Evolutionary conservation across 768 basidiomycete species (phyloP), one percentile per base, ranked within the genome.

Genomic region (Lyophyllum decastes): DNA sequence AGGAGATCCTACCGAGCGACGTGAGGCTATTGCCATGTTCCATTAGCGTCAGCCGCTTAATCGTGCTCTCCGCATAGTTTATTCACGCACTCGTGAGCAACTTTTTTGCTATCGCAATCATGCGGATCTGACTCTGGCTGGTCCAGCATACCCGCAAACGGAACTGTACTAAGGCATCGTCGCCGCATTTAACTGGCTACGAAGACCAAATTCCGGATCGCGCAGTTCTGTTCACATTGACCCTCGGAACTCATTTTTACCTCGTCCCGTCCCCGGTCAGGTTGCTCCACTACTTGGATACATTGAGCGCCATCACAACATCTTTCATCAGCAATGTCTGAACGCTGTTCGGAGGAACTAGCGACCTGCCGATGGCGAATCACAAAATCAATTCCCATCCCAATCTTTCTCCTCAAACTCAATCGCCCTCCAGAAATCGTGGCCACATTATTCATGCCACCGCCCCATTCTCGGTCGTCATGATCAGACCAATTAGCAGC

Each of bases 1-100:
- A 7, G 61, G 57, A 17, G 64, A 68, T 38, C 63, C 61, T 0
- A 60, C 61, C 22, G 49, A 66, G 50, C 33, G 45, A 38, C 49
- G 59, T 58, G 57, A 60, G 57, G 24, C 54, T 7, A 43, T 52
- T 11, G 40, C n/a, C n/a, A 44, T 30, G 34, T 45, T 57, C 19
- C 22, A 26, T 21, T 21, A 30, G 21, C 22, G n/a, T 26, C 26
- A 30, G 4, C 55, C 21, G 21, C 21, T 24, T 49, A 17, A 30
- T n/a, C 17, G 9, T 46, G 24, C 34, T 45, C 21, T 27, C 44
- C 19, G 14, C 24, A 24, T 43, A 60, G 58, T 47, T 17, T 54
- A 53, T 19, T 17, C 52, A 0, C 49, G 40, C 22, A 61, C 57
- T 9, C 35, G 60, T 61, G 57, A 61, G 60, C 55, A 38, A 38